Base-by-base conservation (phyloP, 2,329 filamentous ascomycete species). In the Trichophyton rubrum region DNA sequence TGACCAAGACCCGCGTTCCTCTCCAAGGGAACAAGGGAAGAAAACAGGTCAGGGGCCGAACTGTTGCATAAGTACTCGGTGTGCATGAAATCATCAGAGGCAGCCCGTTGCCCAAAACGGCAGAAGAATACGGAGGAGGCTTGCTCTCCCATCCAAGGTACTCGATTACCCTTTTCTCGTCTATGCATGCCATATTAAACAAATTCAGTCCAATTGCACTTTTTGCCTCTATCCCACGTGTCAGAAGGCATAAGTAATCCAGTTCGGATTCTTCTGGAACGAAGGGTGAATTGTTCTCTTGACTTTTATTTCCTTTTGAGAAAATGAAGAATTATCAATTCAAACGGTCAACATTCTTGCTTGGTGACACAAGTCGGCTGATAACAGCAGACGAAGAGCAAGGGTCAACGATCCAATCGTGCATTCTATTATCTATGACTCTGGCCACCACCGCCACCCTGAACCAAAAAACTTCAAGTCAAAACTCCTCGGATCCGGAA, bases 401-500 rank as follows among this genome's bases (percentile, higher is more conserved):
- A 55, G 27, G 51, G 51, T 13, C 33, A 15, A 35, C 27, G 51
- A 35, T 55, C 51, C 51, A 35, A 35, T 33, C 27, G 51, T 33
- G 51, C 15, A 55, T 35, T 55, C 33, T 27, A 7, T 22, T 27
- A 30, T 9, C 20, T 11, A 24, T 51, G 22, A 51, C 51, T 15
- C 33, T 55, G 51, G 30, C 51, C 24, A 35, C 51, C 51, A 55
- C 51, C 51, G 30, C 51, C 51, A 55, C 30, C 15, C 27, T 20
- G 30, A 55, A 33, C 51, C 51, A 35, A 55, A 55, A 55, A 33
- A 38, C 33, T 38, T 55, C 27, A 15, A 55, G 51, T 55, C 51
- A 55, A 55, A 55, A 55, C 51, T 55, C 30, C 30, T 55, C 45
- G 45, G 45, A 51, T 51, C 45, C 45, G 45, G 45, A 51, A 51